Base-by-base conservation (phyloP, 139 green algal genomes). In the Volvox africanus region DNA sequence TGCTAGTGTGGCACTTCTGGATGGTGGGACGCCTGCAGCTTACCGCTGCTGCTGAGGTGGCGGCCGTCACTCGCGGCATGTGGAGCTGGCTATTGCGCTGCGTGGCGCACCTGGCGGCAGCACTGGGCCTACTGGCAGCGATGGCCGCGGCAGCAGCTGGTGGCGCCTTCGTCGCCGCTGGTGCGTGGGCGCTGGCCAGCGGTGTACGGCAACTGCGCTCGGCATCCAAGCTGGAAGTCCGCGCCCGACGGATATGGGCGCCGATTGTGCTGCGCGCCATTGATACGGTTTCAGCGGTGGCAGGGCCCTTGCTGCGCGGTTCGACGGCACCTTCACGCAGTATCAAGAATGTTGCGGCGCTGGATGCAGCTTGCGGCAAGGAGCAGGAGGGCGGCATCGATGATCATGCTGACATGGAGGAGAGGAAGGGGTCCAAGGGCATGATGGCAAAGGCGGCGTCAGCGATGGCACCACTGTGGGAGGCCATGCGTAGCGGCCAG, bases 1-100 rank as follows among this genome's bases (percentile, higher is more conserved):
- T 92, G 89, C 89, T 92, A 30, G 89, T 92, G 67, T 92, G 89
- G 89, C 89, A 92, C 69, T 69, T 87, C 24, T 92, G 89, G 89
- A 88, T 92, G 71, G 80, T 92, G 55, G 68, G 67, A 11, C 68
- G 62, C 1, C 80, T 92, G 80, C 89, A 92, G 80, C 33, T 92
- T 0, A 92, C 89, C 14, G 89, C 89, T 22, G 80, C 78, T 13
- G 37, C 62, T 22, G 84, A 81, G 61, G 75, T 92, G 44, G 62
- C 77, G 30, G 36, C 73, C 22, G 89, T 92, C 32, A 92, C 84
- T 24, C 80, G 84, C 68, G 89, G 89, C 67, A 84, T 88, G 68
- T 88, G 84, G 69, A 83, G 36, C 37, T 92, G 89, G 89, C 44
- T 88, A 50, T 33, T 80, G 11, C 44, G 71, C 75, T 87, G 80